Evolutionary conservation across 768 basidiomycete genomes (phyloP), one percentile per base, ranked within the genome.

Genomic region (Boletus sp.): DNA sequence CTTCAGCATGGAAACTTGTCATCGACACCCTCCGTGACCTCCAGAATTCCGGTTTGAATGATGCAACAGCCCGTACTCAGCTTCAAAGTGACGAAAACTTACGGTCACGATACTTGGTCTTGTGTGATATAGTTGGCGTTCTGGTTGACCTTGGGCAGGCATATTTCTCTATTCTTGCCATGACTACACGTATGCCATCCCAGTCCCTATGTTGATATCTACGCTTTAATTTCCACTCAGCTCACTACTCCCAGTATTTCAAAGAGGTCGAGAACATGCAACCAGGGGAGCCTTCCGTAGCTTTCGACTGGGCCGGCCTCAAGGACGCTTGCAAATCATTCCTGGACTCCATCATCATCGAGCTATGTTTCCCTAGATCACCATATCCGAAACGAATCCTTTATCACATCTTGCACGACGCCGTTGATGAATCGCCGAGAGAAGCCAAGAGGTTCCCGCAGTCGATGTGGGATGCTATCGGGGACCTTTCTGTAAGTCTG

Each of bases 1-100:
- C 90, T n/a, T 83, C 88, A 15, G 86, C 83, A 1, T 93, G 91
- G 91, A 88, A 79, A 58, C 72, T 92, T 45, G 83, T 88, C n/a
- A 68, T 77, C 4, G 77, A 84, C 53, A 74, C 75, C 32, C 72
- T 93, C 50, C 76, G 76, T 48, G 75, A 80, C 27, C 72, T 92
- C 43, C 73, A 77, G n/a, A 70, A 77, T 17, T 71, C 75, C 13
- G 85, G 84, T 32, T 58, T 89, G 17, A 70, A 75, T 8, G 84
- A 90, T 53, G 63, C 69, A 29, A 76, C 73, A 32, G 72, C 83
- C 53, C 82, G 83, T 52, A 56, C 60, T 3, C 78, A 82, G 56
- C 74, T 91, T n/a, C 75, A 77, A 66, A 74, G 70, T 13, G 75
- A 87, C 55, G 59, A 68, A 29, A 69, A 66, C 19, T 60, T 90